phyloP scores from a whole-genome alignment of 768 basidiomycete species.

The Neoboletus subvelutipes region DNA sequence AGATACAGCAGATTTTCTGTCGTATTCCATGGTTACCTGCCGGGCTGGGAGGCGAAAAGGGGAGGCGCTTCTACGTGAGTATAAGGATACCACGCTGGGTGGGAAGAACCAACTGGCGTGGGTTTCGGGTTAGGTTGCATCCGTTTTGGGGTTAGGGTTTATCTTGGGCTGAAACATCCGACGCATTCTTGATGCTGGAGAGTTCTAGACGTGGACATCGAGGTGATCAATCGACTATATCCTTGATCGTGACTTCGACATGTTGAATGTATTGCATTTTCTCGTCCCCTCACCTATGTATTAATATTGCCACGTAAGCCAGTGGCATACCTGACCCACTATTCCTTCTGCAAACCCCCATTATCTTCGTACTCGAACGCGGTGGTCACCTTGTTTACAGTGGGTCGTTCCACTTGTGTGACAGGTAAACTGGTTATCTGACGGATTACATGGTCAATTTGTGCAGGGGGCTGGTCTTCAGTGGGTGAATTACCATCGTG shows the following conservation, averaged over 20 bases:
- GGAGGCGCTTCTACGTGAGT: conserved; percentile 1
- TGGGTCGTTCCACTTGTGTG: neutral
- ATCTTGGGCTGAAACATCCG: conserved; percentile 2
- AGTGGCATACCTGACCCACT: no score
- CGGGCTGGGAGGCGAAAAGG: neutral
- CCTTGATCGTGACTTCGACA: neutral
- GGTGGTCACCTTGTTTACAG: neutral
- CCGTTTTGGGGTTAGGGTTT: conserved; percentile 29
- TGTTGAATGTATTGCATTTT: neutral
- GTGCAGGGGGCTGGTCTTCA: neutral
- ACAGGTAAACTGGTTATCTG: neutral
- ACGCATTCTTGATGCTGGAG: neutral
- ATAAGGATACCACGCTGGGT: neutral
- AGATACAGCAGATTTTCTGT: conserved; percentile 76
- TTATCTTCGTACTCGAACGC: neutral
- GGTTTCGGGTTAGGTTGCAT: conserved; percentile 1
- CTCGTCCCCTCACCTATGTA: neutral
- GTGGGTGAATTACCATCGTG: neutral
- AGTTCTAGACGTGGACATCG: neutral
- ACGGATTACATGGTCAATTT: neutral
- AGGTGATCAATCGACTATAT: neutral
- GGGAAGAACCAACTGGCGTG: conserved; percentile 8
- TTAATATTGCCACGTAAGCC: no score
- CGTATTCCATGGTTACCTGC: conserved; percentile 58
- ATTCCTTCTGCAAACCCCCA: neutral